Evolutionary conservation across 2,329 filamentous ascomycete species (phyloP).

Genomic region (Penicillium sp.): DNA sequence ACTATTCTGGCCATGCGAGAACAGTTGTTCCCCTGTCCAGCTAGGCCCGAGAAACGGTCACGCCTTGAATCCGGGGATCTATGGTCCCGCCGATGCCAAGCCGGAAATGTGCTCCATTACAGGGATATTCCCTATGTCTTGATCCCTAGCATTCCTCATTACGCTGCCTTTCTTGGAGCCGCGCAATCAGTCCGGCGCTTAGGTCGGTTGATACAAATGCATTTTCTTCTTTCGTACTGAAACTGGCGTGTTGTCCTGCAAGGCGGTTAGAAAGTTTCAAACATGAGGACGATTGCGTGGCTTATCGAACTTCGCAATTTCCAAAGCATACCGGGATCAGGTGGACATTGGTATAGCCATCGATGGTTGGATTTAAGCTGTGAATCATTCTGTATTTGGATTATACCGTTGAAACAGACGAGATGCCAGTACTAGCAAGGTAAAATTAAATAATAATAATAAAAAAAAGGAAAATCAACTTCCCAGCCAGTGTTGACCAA

Average conservation of each 20-base stretch:
- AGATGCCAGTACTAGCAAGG: not conserved
- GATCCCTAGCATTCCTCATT: conserved; percentile 19
- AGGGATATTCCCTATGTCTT: conserved; percentile 10
- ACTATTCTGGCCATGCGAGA: not conserved
- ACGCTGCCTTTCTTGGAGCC: conserved; percentile 12
- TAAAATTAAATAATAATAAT: too few relatives aligned
- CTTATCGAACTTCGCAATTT: not conserved
- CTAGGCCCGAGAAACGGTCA: not conserved
- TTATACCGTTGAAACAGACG: not conserved
- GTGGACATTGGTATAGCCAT: not conserved
- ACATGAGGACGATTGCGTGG: not conserved
- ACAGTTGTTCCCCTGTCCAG: not conserved
- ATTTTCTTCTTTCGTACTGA: not conserved
- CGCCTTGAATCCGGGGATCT: not conserved
- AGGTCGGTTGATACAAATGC: not conserved
- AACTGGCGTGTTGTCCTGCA: not conserved
- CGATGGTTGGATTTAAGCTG: too few relatives aligned
- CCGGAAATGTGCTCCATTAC: conserved; percentile 5
- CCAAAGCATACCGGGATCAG: not conserved
- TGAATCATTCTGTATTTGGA: not conserved
- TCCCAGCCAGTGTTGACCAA: not conserved
- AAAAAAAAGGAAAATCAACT: not conserved
- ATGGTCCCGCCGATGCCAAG: not conserved
- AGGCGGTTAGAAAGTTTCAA: not conserved
- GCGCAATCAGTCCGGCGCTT: conserved; percentile 16